phyloP scores from a whole-genome alignment of 148 eudicot species.

The Pharnaceum exiguum region DNA sequence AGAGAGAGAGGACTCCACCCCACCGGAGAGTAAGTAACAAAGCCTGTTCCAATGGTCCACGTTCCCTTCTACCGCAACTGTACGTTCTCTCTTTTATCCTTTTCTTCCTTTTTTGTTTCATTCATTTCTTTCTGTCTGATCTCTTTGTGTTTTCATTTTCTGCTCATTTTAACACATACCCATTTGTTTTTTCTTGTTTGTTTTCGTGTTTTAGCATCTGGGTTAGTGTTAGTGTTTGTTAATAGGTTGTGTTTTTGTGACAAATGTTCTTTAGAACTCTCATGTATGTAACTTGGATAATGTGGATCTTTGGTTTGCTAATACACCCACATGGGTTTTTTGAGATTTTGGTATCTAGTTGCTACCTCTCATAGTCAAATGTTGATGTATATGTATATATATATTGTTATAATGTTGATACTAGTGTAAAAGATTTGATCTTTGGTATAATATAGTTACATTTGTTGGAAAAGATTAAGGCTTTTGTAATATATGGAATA shows the following conservation, averaged over 20 bases:
- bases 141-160: neutral
- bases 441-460: too few relatives aligned
- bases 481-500: too few relatives aligned
- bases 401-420: too few relatives aligned
- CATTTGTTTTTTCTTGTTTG: neutral
- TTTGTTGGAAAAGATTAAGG: too few relatives aligned
- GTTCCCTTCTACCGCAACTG: slow-evolving; percentile 45
- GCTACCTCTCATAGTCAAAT: too few relatives aligned
- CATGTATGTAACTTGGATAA: neutral
- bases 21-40: neutral
- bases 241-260: neutral
- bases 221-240: too few relatives aligned
- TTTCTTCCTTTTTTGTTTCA: neutral
- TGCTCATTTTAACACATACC: neutral
- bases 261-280: neutral
- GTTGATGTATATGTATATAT: too few relatives aligned
- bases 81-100: slow-evolving; percentile 13
- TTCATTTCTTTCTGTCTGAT: neutral
- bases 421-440: too few relatives aligned
- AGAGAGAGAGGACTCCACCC: neutral
- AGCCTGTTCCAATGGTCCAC: slow-evolving; percentile 58
- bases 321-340: too few relatives aligned
- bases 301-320: neutral
- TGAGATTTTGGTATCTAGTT: too few relatives aligned
- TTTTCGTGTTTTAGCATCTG: too few relatives aligned